Conservation (phyloP, 2,329 filamentous ascomycete species). For the Fusarium neocosmosporiellum region DNA sequence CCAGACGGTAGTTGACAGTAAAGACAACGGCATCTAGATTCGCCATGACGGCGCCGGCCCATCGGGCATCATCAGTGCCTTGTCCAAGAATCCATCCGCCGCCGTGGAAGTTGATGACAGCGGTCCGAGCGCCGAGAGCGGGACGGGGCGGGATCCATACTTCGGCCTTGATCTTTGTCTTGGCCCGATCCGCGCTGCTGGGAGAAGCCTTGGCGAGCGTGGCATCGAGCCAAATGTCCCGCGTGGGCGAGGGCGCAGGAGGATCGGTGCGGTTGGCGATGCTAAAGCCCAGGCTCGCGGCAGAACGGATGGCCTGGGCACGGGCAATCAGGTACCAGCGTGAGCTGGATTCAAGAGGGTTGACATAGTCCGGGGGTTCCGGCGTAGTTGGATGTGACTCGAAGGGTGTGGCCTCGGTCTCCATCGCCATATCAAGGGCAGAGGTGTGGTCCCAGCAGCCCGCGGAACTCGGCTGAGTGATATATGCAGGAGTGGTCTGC, state of each 20-base stretch:
- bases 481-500: slow-evolving; percentile 15
- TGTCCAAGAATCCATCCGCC: slow-evolving; percentile 74
- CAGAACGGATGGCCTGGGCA: slow-evolving; percentile 57
- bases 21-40: slow-evolving; percentile 68
- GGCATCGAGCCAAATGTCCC: slow-evolving; percentile 56
- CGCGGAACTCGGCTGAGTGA: slow-evolving; percentile 11
- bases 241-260: slow-evolving; percentile 51
- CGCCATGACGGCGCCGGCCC: slow-evolving; percentile 64
- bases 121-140: slow-evolving; percentile 56
- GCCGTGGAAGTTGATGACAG: slow-evolving; percentile 74
- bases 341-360: slow-evolving; percentile 56
- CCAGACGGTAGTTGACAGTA: slow-evolving; percentile 75
- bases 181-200: slow-evolving; percentile 47
- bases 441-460: slow-evolving; percentile 24
- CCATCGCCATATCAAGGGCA: slow-evolving; percentile 36
- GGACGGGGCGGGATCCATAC: slow-evolving; percentile 56
- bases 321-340: slow-evolving; percentile 57
- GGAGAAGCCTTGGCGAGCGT: slow-evolving; percentile 51
- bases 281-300: slow-evolving; percentile 56
- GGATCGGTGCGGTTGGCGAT: slow-evolving; percentile 56
- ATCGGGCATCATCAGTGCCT: slow-evolving; percentile 72
- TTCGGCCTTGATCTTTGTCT: slow-evolving; percentile 57
- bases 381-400: slow-evolving; percentile 46
- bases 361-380: slow-evolving; percentile 54
- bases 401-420: slow-evolving; percentile 43